phyloP scores from a whole-genome alignment of 257 asterid species.

The Fraxinus excelsior region DNA sequence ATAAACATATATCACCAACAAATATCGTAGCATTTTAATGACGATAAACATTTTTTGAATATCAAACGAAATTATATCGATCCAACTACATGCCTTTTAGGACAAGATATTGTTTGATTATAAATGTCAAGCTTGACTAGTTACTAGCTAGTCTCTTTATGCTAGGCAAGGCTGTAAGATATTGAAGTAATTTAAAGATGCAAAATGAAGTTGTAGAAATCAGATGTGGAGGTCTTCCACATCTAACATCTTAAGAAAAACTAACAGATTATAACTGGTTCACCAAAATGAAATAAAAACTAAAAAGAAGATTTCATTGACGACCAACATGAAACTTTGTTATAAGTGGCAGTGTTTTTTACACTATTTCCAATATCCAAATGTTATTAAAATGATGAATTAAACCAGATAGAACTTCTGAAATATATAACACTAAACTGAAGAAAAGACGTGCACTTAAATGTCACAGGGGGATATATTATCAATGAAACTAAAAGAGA shows the following conservation, averaged over 20 bases:
- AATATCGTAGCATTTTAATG: neutral
- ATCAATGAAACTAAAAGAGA: constrained; percentile 14
- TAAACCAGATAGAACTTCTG: neutral
- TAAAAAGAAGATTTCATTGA: neutral
- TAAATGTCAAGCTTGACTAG: neutral
- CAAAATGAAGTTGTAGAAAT: constrained; percentile 1
- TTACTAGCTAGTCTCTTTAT: neutral
- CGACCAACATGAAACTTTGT: neutral
- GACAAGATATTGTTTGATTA: neutral
- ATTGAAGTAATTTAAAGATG: neutral
- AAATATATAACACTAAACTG: neutral
- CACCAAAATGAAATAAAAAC: neutral
- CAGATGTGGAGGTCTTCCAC: constrained; percentile 4
- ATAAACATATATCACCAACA: neutral
- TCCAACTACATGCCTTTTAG: neutral
- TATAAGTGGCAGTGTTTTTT: neutral
- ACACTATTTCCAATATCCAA: neutral
- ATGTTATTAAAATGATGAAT: neutral
- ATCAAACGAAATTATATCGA: neutral
- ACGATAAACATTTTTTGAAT: neutral
- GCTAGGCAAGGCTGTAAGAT: neutral
- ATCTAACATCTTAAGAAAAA: neutral
- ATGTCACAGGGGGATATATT: constrained; percentile 10
- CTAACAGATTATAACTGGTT: neutral
- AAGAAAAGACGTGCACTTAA: neutral